A percentile compares a stretch with the other conserved stretches of the same genome.
Conservation (phyloP, 768 basidiomycete species). For the Boletus fagicola region DNA sequence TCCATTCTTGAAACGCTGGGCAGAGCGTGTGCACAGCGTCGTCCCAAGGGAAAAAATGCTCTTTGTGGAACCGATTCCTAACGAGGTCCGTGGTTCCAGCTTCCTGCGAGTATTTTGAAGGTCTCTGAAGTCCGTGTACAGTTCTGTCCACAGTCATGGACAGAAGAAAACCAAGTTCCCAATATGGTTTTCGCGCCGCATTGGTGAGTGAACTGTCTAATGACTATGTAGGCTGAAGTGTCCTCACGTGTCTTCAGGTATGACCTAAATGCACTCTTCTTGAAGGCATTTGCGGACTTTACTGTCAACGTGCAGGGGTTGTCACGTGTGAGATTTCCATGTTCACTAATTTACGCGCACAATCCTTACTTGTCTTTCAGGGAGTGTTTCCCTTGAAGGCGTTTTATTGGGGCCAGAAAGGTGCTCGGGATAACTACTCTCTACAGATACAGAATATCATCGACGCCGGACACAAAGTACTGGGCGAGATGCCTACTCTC, state of each 20-base stretch:
- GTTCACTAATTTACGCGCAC: neutral
- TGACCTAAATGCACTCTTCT: slow-evolving; percentile 85
- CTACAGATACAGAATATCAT: slow-evolving; percentile 81
- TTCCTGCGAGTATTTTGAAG: neutral
- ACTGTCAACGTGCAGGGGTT: slow-evolving; percentile 92
- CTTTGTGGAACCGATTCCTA: slow-evolving; percentile 88
- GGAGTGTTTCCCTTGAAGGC: slow-evolving; percentile 81
- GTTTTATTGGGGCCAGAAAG: slow-evolving; percentile 85
- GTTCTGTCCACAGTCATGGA: slow-evolving; percentile 83
- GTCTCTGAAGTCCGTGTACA: slow-evolving; percentile 30
- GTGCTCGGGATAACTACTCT: slow-evolving; percentile 77
- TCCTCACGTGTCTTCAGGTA: slow-evolving; percentile 54
- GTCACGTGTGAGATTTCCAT: slow-evolving; percentile 54
- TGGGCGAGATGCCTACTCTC: slow-evolving; percentile 81
- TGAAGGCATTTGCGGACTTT: slow-evolving; percentile 80
- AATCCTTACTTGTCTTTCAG: slow-evolving; percentile 39
- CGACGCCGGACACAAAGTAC: slow-evolving; percentile 58
- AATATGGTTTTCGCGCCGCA: slow-evolving; percentile 75
- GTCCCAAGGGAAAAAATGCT: slow-evolving; percentile 55
- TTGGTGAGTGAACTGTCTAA: slow-evolving; percentile 45
- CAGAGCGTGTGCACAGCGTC: slow-evolving; percentile 50
- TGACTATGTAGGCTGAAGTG: neutral
- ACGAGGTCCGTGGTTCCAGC: slow-evolving; percentile 60
- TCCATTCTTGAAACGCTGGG: slow-evolving; percentile 72
- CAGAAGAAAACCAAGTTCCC: slow-evolving; percentile 53